A percentile compares a stretch with the other conserved stretches of the same genome.
Conservation (phyloP, 768 basidiomycete genomes). For the Fomitopsis serialis region DNA sequence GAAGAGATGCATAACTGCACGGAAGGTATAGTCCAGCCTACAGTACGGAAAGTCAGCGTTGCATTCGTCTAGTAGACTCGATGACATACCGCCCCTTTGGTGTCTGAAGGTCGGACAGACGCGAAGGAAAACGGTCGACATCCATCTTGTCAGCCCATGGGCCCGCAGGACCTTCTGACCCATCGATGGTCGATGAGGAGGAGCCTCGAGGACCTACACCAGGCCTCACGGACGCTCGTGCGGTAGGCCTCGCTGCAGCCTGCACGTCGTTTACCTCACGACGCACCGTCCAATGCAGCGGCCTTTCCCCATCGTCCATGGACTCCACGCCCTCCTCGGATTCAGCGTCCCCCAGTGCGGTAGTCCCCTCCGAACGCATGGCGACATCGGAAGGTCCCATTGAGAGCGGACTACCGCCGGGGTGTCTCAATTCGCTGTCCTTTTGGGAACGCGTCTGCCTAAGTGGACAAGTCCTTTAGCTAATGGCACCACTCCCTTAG, state of each 20-base stretch:
- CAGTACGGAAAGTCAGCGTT: conserved; percentile 2
- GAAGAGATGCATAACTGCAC: conserved; percentile 62
- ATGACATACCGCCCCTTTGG: conserved; percentile 52
- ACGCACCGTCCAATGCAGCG: conserved; percentile 5
- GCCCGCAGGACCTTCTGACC: conserved; percentile 6
- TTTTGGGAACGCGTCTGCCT: conserved; percentile 57
- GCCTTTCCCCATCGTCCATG: conserved; percentile 13
- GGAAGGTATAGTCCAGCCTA: conserved; percentile 55
- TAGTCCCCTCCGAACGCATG: conserved; percentile 8
- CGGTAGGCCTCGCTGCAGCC: neutral
- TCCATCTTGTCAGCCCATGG: conserved; percentile 22
- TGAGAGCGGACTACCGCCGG: neutral
- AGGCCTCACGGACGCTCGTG: neutral
- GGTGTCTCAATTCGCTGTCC: conserved; percentile 33
- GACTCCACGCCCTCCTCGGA: conserved; percentile 29
- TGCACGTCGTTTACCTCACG: conserved; percentile 14
- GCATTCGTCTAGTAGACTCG: conserved; percentile 3
- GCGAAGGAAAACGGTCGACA: conserved; percentile 3
- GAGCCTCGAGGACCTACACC: too few relatives aligned
- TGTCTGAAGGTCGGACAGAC: conserved; percentile 55
- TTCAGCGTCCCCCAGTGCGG: conserved; percentile 33
- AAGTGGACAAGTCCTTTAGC: neutral
- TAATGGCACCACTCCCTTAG: neutral
- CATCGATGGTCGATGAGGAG: neutral
- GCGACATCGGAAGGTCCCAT: conserved; percentile 6